These are phyloP conservation scores for Steccherinum ochraceum DNA, from an alignment of 768 basidiomycete species.

Conservation along the genomic window DNA sequence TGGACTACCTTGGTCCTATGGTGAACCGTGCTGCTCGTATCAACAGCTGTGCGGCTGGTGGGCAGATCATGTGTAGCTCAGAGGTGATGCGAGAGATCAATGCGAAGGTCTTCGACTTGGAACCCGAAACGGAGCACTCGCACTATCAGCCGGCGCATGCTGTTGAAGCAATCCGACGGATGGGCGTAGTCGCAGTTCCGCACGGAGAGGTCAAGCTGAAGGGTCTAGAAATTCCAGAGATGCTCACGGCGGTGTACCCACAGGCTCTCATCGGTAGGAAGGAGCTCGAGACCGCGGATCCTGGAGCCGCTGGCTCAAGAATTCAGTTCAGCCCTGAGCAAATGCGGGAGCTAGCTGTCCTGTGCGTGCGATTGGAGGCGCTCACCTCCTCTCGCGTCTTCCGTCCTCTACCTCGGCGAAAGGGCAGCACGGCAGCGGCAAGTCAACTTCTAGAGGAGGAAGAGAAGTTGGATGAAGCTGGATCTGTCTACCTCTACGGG, in stretches of 20 bases:
- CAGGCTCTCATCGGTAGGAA: conserved; percentile 64
- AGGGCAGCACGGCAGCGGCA: conserved; percentile 33
- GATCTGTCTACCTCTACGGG: conserved; percentile 38
- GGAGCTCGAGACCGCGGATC: conserved; percentile 32
- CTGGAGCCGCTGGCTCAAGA: conserved; percentile 36
- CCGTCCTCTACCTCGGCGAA: conserved; percentile 35
- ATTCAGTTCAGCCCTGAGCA: conserved; percentile 70
- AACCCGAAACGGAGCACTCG: conserved; percentile 51
- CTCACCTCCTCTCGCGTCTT: conserved; percentile 60
- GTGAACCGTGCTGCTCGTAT: conserved; percentile 92
- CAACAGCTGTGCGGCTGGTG: conserved; percentile 75
- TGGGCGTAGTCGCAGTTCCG: conserved; percentile 64
- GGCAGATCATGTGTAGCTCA: conserved; percentile 88
- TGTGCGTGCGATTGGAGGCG: conserved; percentile 78
- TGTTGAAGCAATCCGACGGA: conserved; percentile 67
- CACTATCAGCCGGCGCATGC: conserved; percentile 49
- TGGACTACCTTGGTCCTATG: conserved; percentile 98
- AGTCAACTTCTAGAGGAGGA: conserved; percentile 10
- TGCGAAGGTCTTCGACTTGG: conserved; percentile 49
- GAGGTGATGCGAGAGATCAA: conserved; percentile 81
- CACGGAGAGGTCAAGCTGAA: conserved; percentile 92
- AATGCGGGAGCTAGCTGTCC: conserved; percentile 62
- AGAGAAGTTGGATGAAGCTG: conserved; percentile 13
- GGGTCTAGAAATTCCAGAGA: conserved; percentile 88
- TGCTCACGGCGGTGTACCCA: conserved; percentile 82